Evolutionary conservation across 164 flowering plant genomes (phyloP).

Genomic region (Dillenia turbinata): DNA sequence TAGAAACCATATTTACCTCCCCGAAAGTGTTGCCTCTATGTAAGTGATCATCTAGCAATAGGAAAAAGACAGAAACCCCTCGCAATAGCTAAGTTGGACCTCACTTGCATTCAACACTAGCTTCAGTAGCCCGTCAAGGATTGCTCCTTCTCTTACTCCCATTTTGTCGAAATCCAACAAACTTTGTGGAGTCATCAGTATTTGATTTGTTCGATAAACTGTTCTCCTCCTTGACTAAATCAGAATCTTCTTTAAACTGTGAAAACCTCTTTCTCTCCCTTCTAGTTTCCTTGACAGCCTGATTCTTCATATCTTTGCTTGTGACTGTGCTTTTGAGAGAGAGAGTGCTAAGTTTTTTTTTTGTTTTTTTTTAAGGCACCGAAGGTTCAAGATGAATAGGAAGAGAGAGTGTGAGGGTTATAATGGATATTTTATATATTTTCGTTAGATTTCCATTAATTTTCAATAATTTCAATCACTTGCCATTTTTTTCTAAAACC

Average conservation of each 20-base stretch:
- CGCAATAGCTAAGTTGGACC: constrained; percentile 6
- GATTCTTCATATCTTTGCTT: constrained; percentile 31
- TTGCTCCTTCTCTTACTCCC: constrained; percentile 72
- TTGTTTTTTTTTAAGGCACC: no score
- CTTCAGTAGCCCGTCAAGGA: constrained; percentile 88
- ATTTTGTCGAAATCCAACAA: constrained; percentile 55
- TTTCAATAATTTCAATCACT: no score
- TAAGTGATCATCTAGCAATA: no score
- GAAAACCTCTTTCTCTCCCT: constrained; percentile 49
- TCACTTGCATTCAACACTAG: constrained; percentile 72
- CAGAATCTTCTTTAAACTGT: constrained; percentile 40
- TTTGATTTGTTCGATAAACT: constrained; percentile 34
- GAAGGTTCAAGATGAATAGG: no score
- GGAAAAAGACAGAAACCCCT: constrained; percentile 9
- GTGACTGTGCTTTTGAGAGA: constrained; percentile 16
- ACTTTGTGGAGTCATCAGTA: constrained; percentile 33
- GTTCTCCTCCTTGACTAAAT: constrained; percentile 47
- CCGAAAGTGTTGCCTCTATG: no score
- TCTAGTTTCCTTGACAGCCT: constrained; percentile 33
- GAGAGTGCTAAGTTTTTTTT: no score
- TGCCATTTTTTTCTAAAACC: no score
- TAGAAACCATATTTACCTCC: no score
- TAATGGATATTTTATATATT: no score
- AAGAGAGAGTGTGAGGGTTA: no score
- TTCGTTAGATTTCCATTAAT: no score